phyloP scores from a whole-genome alignment of 208 protist species.

The Naegleria fowleri region DNA sequence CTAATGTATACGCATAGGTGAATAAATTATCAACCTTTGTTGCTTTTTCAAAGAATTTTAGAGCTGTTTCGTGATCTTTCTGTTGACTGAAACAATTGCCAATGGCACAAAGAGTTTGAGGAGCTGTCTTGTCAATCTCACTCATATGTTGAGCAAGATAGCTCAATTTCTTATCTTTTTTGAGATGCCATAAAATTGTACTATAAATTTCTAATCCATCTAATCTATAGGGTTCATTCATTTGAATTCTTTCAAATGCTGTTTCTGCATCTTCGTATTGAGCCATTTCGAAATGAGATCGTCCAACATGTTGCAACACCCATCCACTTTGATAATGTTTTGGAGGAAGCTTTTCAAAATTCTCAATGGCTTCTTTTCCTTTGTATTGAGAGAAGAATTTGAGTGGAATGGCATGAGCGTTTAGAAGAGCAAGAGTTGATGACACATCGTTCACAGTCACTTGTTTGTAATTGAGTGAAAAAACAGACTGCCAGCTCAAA shows the following conservation, averaged over 20 bases:
- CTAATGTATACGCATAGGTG: conserved; percentile 84
- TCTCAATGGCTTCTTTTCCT: neutral
- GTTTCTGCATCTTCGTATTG: conserved; percentile 9
- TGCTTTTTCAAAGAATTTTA: conserved; percentile 85
- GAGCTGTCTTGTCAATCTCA: conserved; percentile 67
- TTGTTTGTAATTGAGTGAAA: neutral
- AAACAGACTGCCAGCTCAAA: neutral
- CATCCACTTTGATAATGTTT: neutral
- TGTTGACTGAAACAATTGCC: conserved; percentile 87
- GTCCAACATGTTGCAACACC: neutral
- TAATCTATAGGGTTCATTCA: neutral
- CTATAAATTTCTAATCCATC: conserved; percentile 62
- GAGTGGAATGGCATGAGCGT: neutral
- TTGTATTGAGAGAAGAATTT: neutral
- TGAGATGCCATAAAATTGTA: conserved; percentile 90
- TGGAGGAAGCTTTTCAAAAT: neutral
- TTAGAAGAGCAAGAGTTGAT: neutral
- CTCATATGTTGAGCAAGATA: conserved; percentile 76
- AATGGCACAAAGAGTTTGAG: conserved; percentile 77
- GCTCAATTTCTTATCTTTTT: conserved; percentile 62
- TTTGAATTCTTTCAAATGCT: neutral
- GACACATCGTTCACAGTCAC: neutral
- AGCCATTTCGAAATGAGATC: conserved; percentile 18
- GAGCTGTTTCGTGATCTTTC: conserved; percentile 80
- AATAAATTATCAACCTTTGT: conserved; percentile 71